Evolutionary conservation across 495 filamentous ascomycete genomes (phyloP), one percentile per base, ranked within the genome.

Genomic region (Neurospora intermedia): DNA sequence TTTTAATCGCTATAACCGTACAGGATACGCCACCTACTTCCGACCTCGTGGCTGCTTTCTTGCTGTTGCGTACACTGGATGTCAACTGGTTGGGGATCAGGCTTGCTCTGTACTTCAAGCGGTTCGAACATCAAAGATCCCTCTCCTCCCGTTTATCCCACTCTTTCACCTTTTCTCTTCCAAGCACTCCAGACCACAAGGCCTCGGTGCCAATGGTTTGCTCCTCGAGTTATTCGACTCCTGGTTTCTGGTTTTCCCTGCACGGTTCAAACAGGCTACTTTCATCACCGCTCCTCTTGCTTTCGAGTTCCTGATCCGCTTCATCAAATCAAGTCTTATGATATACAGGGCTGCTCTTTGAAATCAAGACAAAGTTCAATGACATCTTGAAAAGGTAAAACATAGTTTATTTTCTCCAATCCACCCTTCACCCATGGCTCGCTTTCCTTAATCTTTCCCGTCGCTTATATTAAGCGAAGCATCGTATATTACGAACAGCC

Each of bases 1-100:
- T 73, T 72, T 72, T 38, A 66, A 72, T 59, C 46, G 35, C 43
- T 40, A 66, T 66, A 73, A 59, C 70, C 66, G 69, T 71, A 66
- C 42, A 72, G 71, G 76, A 72, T 54, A 72, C 70, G 74, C 71
- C 74, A 75, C 70, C 73, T 73, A 43, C 73, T 69, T 70, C 66
- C 31, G 27, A 69, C 70, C 70, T 35, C 70, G 43, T 40, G 54
- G 54, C 18, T 66, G 54, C 54, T 62, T 66, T 27, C 27, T 66
- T 31, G 27, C 54, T 62, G 23, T 13, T 66, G 54, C 54, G 27
- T 66, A 35, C 54, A 66, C 54, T 66, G 27, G 35, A 66, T 66
- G 54, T 66, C 54, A 31, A 27, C 54, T 15, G 54, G 54, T 66
- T 66, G 54, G 27, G 27, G 35, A 31, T 15, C 54, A 35, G 35